Base-by-base conservation (phyloP, 208 protist species). In the Trypanosoma vivax region DNA sequence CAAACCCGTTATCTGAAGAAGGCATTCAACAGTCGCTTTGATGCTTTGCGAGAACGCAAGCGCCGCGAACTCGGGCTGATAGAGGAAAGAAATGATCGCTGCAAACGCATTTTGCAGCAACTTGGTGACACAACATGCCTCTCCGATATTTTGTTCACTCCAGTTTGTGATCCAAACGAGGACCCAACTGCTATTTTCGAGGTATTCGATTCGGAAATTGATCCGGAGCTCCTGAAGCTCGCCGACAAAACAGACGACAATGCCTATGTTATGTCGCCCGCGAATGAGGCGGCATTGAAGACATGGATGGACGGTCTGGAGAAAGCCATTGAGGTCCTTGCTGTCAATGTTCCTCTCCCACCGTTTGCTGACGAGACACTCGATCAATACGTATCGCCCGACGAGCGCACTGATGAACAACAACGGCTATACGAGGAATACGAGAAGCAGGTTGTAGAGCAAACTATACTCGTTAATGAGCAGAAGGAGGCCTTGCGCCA, bases 231-330 rank as follows among this genome's bases (percentile, higher is more conserved):
- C 33, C 77, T 71, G 13, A 66, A 66, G 16, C 60, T 87, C 10
- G 76, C 80, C 29, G 37, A 55, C 4, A 59, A 69, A 21, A 58
- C 59, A 10, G 34, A 56, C 18, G 48, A 50, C 18, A 30, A 50
- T 3, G 61, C 30, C 6, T 47, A 50, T 39, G 55, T 73, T 24
- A 66, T 65, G 39, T 80, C 74, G 5, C 70, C 78, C 6, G 56
- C 68, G 16, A 75, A 83, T 48, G 83, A 96, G 60, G 76, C 73
- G 13, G 90, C 84, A 0, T 64, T 96, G 25, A 76, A 80, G 30
- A 61, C 83, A 19, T 92, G 86, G 90, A 96, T 96, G 90, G 84
- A 93, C 49, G 84, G 87, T 41, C 82, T 96, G 19, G 87, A 94
- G 47, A 86, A 88, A 63, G 90, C 88, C 18, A 74, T 79, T 40